phyloP scores from a whole-genome alignment of 805 yeast species.

The Hanseniaspora occidentalis region DNA sequence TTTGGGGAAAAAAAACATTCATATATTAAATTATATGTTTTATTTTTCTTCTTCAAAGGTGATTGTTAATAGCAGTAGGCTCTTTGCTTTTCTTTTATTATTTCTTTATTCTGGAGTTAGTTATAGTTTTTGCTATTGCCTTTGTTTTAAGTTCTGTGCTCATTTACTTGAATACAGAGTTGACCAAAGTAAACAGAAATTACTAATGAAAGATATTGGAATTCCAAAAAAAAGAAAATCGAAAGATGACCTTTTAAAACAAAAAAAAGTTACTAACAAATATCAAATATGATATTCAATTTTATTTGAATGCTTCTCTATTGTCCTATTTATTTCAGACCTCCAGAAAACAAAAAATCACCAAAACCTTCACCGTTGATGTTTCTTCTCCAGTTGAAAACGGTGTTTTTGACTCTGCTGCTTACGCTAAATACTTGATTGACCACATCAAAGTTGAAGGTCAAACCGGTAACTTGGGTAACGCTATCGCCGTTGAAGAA shows the following conservation, averaged over 20 bases:
- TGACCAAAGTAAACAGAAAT: neutral
- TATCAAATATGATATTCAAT: neutral
- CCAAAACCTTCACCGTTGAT: conserved; percentile 90
- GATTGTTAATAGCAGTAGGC: conserved; percentile 31
- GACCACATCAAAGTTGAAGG: conserved; percentile 99
- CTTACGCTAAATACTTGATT: conserved; percentile 94
- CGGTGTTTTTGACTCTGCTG: conserved; percentile 95
- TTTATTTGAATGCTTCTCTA: neutral
- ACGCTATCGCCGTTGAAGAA: conserved; percentile 80
- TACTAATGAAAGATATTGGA: neutral
- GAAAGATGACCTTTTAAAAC: conserved; percentile 1
- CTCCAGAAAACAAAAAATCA: conserved; percentile 69
- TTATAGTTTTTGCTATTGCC: too few relatives aligned
- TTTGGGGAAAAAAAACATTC: too few relatives aligned
- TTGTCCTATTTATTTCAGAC: conserved; percentile 33
- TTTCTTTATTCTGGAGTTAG: neutral
- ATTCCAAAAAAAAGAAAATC: neutral
- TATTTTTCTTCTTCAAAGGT: conserved; percentile 12
- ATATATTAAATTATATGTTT: too few relatives aligned
- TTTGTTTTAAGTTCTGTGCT: too few relatives aligned
- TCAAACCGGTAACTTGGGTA: conserved; percentile 93
- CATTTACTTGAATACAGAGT: conserved; percentile 1
- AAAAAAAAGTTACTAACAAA: conserved; percentile 2
- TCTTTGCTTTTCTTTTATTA: neutral
- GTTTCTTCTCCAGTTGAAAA: conserved; percentile 94